Percentiles rank a stretch among this genome's conserved stretches.
These are phyloP conservation scores for Zasmidium cellare DNA, from an alignment of 2,329 filamentous ascomycete species.

Conservation along the genomic window DNA sequence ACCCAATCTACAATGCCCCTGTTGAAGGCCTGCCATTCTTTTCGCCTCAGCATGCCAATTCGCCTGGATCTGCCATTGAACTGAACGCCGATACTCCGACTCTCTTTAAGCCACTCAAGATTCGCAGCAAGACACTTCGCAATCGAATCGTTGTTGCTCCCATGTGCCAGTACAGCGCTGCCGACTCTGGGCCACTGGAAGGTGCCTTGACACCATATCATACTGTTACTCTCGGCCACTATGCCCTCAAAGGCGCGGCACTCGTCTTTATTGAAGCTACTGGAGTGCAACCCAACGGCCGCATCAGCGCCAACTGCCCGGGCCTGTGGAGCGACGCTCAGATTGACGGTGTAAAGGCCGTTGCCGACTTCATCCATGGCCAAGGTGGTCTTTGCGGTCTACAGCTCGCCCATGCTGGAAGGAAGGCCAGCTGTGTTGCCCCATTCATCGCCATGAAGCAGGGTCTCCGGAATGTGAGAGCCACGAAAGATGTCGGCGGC, in stretches of 20 bases:
- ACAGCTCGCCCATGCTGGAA: conserved; percentile 78
- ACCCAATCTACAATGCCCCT: conserved; percentile 40
- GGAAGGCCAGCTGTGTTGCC: conserved; percentile 58
- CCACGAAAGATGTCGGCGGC: conserved; percentile 50
- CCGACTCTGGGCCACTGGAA: conserved; percentile 47
- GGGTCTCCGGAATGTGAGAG: conserved; percentile 51
- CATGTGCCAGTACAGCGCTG: conserved; percentile 67
- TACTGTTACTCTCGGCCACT: conserved; percentile 77
- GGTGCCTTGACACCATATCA: conserved; percentile 80
- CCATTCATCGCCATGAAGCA: conserved; percentile 56
- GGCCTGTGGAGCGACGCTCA: conserved; percentile 85
- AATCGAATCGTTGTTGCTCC: conserved; percentile 64
- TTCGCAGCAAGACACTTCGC: conserved; percentile 61
- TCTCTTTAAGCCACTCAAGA: conserved; percentile 57
- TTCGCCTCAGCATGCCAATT: conserved; percentile 44
- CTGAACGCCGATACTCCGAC: conserved; percentile 55
- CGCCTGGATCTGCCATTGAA: conserved; percentile 45
- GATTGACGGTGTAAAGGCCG: conserved; percentile 67
- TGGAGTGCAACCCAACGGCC: conserved; percentile 71
- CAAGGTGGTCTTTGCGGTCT: conserved; percentile 75
- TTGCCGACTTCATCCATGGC: conserved; percentile 75
- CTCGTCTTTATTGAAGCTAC: conserved; percentile 78
- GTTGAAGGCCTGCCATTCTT: conserved; percentile 48
- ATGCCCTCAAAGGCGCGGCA: conserved; percentile 71
- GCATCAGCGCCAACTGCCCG: conserved; percentile 76